Conservation (phyloP, 331 rosid species). For the Pyracantha coccinea region DNA sequence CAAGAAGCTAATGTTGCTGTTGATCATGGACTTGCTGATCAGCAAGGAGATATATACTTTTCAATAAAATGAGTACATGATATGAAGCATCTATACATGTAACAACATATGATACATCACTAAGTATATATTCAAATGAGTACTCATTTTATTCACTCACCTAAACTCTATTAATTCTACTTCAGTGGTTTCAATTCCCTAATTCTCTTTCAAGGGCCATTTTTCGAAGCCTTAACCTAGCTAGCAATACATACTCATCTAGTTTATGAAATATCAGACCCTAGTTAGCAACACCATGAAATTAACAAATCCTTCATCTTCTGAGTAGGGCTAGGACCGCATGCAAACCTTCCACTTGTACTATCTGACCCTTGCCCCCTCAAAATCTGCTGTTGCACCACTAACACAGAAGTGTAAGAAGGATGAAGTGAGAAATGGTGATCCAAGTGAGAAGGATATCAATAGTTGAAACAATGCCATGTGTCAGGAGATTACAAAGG, state of each 20-base stretch:
- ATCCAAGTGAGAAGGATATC: no score
- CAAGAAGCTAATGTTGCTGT: no score
- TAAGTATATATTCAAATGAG: background rate
- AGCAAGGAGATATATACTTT: no score
- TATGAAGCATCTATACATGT: background rate
- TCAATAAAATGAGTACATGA: background rate
- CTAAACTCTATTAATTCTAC: background rate
- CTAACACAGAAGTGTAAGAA: constrained; percentile 69
- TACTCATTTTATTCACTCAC: background rate
- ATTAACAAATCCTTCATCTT: background rate
- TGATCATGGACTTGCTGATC: no score
- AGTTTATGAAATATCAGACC: background rate
- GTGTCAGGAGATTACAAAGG: no score
- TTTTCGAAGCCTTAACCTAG: background rate
- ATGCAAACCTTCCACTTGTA: background rate
- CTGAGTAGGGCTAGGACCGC: background rate
- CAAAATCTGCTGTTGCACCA: constrained; percentile 59
- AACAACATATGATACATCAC: background rate
- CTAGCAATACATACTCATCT: background rate
- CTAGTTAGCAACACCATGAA: background rate
- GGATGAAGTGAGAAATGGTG: no score
- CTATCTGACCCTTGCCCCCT: constrained; percentile 27
- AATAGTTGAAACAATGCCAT: no score
- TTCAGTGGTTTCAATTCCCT: background rate
- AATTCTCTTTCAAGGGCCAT: background rate